Percentiles rank a stretch among this genome's conserved stretches.
phyloP scores from a whole-genome alignment of 2,329 filamentous ascomycete species.

The Didymella keratinophila region DNA sequence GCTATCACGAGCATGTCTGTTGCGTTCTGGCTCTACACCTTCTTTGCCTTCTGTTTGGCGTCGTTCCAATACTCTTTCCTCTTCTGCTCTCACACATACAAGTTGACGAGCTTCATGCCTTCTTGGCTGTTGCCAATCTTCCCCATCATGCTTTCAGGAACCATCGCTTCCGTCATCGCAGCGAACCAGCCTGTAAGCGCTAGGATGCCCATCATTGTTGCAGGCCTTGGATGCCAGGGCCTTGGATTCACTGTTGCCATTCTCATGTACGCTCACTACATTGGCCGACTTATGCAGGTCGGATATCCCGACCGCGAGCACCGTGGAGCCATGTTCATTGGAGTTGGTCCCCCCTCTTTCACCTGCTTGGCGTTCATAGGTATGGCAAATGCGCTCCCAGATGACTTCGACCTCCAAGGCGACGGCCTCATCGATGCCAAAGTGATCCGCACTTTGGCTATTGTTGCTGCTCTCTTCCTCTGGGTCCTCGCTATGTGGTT shows the following conservation, averaged over 20 bases:
- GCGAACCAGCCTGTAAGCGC: slow-evolving; percentile 64
- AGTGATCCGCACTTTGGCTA: slow-evolving; percentile 56
- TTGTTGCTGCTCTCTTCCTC: slow-evolving; percentile 64
- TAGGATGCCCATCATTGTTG: slow-evolving; percentile 69
- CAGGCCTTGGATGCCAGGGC: slow-evolving; percentile 73
- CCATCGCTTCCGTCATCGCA: slow-evolving; percentile 72
- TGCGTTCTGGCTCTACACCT: slow-evolving; percentile 56
- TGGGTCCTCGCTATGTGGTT: slow-evolving; percentile 71
- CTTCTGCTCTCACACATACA: slow-evolving; percentile 67
- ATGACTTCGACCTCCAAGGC: slow-evolving; percentile 58
- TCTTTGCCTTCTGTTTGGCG: slow-evolving; percentile 51
- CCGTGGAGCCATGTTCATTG: slow-evolving; percentile 76
- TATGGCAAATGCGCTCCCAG: slow-evolving; percentile 64
- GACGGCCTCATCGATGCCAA: slow-evolving; percentile 56
- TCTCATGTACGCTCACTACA: slow-evolving; percentile 77
- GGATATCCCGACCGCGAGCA: slow-evolving; percentile 70
- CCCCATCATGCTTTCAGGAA: slow-evolving; percentile 76
- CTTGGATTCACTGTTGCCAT: slow-evolving; percentile 73
- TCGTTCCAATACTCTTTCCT: slow-evolving; percentile 67
- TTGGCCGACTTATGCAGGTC: slow-evolving; percentile 73
- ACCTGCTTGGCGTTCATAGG: slow-evolving; percentile 74
- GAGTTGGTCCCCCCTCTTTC: slow-evolving; percentile 76
- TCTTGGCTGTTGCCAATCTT: slow-evolving; percentile 79
- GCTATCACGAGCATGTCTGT: slow-evolving; percentile 51
- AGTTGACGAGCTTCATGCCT: slow-evolving; percentile 73